Evolutionary conservation across 495 filamentous ascomycete genomes (phyloP), one percentile per base, ranked within the genome.

Genomic region (Penicillium chermesinum): DNA sequence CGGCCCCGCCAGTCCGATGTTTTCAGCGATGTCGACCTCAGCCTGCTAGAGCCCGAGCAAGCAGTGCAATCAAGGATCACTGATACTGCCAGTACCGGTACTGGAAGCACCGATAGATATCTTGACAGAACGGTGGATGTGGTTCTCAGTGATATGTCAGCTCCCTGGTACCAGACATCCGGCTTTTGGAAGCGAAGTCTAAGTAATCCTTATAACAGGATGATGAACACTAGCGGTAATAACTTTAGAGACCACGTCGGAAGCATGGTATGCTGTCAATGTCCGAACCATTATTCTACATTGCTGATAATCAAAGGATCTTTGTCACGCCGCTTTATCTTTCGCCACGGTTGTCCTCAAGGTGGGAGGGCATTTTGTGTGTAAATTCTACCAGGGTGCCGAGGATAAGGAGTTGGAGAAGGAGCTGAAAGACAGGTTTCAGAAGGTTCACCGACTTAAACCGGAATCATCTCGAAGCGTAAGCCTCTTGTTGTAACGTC

Each of bases 171-270:
- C 54, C 85, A 87, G 74, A 82, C 79, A 25, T 78, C 78, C 58
- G 85, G 85, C 34, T 89, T 84, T 70, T 84, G 81, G 74, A 83
- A 85, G 71, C 87, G 78, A 69, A 93, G 83, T 72, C 76, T 96
- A 76, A 93, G 83, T 90, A 78, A 89, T 77, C 88, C 91, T 41
- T 90, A 91, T 80, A 64, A 64, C 73, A 98, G 93, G 93, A 86
- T 98, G 89, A 96, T 96, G 89, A 96, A 97, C 69, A 95, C 90
- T 41, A 96, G 87, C 66, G 93, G 93, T 33, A 84, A 89, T 50
- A 64, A 60, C 14, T 89, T 94, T 65, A 80, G 79, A 64, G 93
- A 98, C 70, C 94, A 98, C 69, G 85, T 82, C 20, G 89, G 88
- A 27, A 96, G 89, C 69, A 98, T 98, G 88, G 93, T 96, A 71